Percentiles rank a stretch among this genome's conserved stretches.
phyloP scores from a whole-genome alignment of 23 red algal genomes.

The Gracilariopsis chorda region DNA sequence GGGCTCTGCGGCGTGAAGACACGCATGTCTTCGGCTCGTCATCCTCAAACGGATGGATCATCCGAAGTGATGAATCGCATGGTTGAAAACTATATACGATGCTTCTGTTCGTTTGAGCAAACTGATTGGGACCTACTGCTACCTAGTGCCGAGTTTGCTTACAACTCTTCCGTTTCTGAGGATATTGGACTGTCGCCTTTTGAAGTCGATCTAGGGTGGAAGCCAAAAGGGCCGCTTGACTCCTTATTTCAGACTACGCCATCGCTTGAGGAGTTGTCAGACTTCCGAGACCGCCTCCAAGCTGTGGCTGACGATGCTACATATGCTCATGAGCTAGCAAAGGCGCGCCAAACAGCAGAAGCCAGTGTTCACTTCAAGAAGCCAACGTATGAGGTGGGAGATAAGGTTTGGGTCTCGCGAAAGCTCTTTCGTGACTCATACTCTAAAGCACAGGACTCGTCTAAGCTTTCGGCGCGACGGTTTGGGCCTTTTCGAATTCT shows the following conservation, averaged over 20 bases:
- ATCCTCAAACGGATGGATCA: background rate
- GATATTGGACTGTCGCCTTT: too few relatives aligned
- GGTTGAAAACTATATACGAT: too few relatives aligned
- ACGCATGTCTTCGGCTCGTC: background rate
- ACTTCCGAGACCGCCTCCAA: background rate
- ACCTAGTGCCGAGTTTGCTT: too few relatives aligned
- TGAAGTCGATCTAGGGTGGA: background rate
- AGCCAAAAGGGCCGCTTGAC: background rate
- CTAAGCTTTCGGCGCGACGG: background rate
- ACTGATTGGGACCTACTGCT: too few relatives aligned
- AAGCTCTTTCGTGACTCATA: background rate
- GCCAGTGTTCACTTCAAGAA: background rate
- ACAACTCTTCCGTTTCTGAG: too few relatives aligned
- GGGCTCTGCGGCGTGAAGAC: background rate
- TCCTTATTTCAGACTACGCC: background rate
- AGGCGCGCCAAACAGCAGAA: background rate
- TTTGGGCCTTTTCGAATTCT: background rate
- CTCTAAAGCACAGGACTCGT: background rate
- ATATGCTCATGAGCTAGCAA: background rate
- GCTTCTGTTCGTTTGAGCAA: too few relatives aligned
- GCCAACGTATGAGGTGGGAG: background rate
- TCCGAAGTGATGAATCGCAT: slow-evolving; percentile 15
- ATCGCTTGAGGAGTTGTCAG: background rate
- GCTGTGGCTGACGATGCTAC: background rate
- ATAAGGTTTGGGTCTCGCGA: background rate